Conservation (phyloP, 2,329 filamentous ascomycete genomes). For the Colletotrichum sp. region DNA sequence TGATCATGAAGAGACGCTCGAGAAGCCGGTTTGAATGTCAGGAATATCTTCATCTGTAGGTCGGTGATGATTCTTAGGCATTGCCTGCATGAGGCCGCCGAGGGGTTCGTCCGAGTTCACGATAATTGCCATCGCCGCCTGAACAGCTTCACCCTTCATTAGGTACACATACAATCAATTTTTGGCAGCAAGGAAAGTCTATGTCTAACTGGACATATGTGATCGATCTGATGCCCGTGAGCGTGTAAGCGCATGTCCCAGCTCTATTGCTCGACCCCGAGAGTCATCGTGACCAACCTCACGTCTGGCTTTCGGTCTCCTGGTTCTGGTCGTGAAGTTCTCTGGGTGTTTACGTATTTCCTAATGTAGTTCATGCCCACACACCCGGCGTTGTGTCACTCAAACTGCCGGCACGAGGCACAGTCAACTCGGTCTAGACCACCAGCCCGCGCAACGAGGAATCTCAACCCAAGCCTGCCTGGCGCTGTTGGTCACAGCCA, state of each 20-base stretch:
- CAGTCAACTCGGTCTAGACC: neutral
- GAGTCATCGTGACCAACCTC: neutral
- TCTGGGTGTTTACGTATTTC: neutral
- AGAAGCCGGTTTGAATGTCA: neutral
- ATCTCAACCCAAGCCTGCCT: neutral
- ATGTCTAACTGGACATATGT: neutral
- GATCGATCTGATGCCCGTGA: neutral
- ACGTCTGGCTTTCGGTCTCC: neutral
- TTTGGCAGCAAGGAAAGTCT: neutral
- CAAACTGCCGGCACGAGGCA: neutral
- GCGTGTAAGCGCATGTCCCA: neutral
- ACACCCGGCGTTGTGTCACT: neutral
- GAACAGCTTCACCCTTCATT: neutral
- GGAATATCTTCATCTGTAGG: neutral
- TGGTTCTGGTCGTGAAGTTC: neutral
- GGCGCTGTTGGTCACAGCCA: neutral
- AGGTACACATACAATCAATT: neutral
- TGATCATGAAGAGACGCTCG: neutral
- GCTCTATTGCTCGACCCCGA: neutral
- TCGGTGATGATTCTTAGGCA: neutral
- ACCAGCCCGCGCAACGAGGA: neutral
- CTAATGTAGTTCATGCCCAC: neutral
- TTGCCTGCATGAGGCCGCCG: accelerated
- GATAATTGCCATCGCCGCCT: neutral
- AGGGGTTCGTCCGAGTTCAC: neutral